Evolutionary conservation across 257 asterid species (phyloP).

Genomic region (Gentiana straminea): DNA sequence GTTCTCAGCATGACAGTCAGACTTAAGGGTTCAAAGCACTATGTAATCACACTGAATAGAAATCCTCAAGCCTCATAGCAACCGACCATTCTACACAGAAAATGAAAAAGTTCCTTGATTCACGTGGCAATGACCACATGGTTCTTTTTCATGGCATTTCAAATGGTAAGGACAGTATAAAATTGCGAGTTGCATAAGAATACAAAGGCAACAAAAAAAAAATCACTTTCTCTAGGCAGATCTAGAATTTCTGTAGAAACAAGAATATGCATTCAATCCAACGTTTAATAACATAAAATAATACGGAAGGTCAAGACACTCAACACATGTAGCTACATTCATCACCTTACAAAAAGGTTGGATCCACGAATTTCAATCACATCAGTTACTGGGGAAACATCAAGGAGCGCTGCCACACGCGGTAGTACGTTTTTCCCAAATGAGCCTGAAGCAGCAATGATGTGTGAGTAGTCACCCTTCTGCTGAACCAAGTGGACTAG

Average conservation of each 20-base stretch:
- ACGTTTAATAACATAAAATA: too few species aligned
- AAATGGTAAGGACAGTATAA: neutral
- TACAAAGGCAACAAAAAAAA: neutral
- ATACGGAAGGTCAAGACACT: too few species aligned
- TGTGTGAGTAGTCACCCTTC: slow-evolving; percentile 69
- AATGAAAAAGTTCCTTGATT: neutral
- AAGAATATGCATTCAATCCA: too few species aligned
- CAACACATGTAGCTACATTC: too few species aligned
- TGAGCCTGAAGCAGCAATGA: slow-evolving; percentile 72
- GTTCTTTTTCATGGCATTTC: neutral
- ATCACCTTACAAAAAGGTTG: slow-evolving; percentile 70
- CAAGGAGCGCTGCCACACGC: slow-evolving; percentile 94
- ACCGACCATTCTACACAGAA: neutral
- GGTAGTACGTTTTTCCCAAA: slow-evolving; percentile 92
- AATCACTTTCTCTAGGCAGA: too few species aligned
- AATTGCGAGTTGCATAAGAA: slow-evolving; percentile 1
- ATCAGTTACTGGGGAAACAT: slow-evolving; percentile 92
- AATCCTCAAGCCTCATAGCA: neutral
- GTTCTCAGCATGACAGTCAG: neutral
- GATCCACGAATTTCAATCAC: slow-evolving; percentile 55
- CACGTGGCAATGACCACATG: neutral
- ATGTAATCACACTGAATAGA: neutral
- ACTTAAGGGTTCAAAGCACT: neutral
- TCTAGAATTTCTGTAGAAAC: too few species aligned
- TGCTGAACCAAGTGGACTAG: slow-evolving; percentile 67